Percentiles rank a stretch among this genome's conserved stretches.
phyloP scores from a whole-genome alignment of 257 asterid genomes.

The Henckelia pumila region DNA sequence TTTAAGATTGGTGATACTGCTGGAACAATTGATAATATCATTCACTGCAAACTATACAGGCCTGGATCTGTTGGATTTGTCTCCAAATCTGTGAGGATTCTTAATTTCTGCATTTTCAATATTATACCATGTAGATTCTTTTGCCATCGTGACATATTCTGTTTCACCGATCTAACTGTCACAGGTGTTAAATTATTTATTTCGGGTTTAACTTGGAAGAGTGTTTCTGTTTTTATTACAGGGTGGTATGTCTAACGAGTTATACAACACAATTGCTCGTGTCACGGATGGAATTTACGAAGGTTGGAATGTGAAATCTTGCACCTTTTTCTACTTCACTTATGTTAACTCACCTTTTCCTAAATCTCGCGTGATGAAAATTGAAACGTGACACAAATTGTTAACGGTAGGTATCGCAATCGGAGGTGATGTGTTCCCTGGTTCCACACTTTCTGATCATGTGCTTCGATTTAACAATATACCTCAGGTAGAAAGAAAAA shows the following conservation, averaged over 20 bases:
- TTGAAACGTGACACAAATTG: not conserved
- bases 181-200: slow-evolving; percentile 8
- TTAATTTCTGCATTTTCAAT: too few species aligned
- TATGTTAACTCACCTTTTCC: not conserved
- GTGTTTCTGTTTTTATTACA: slow-evolving; percentile 32
- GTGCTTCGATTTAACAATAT: slow-evolving; percentile 96
- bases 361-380: not conserved
- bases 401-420: slow-evolving; percentile 79
- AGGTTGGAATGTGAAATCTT: slow-evolving; percentile 46
- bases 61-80: slow-evolving; percentile 99
- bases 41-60: slow-evolving; percentile 91
- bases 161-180: not conserved
- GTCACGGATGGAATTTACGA: slow-evolving; percentile 97
- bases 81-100: slow-evolving; percentile 73
- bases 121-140: not conserved
- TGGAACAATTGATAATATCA: slow-evolving; percentile 94
- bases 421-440: slow-evolving; percentile 99
- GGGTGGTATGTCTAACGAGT: slow-evolving; percentile 99
- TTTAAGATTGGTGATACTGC: slow-evolving; percentile 98
- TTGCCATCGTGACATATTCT: slow-evolving; percentile 8
- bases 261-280: slow-evolving; percentile 93
- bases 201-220: slow-evolving; percentile 25
- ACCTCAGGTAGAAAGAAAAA: slow-evolving; percentile 61
- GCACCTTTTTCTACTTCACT: slow-evolving; percentile 6
- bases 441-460: slow-evolving; percentile 98